Percentiles rank a stretch among this genome's conserved stretches.
Evolutionary conservation across 2,329 filamentous ascomycete genomes (phyloP).

Genomic region (Microdochium trichocladiopsis): DNA sequence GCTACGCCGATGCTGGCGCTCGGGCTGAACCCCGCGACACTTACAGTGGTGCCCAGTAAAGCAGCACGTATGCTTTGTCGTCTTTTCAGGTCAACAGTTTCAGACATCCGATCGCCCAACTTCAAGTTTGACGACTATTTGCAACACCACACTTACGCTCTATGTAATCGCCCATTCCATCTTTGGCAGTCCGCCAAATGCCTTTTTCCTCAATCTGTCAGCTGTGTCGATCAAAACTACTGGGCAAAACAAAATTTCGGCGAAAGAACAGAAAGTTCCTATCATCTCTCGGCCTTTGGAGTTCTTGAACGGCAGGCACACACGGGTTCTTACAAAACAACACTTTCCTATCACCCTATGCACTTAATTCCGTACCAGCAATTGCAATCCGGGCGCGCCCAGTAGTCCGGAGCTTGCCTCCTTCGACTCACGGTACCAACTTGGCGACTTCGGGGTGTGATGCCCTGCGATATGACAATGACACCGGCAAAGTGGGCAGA

Average conservation of each 20-base stretch:
- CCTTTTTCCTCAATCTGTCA: constrained; percentile 12
- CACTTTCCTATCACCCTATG: constrained; percentile 13
- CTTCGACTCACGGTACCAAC: no score
- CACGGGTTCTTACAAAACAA: constrained; percentile 23
- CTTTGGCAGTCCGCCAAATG: constrained; percentile 8
- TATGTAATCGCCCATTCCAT: neutral
- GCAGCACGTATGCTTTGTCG: neutral
- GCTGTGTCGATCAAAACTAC: constrained; percentile 10
- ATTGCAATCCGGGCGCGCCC: neutral
- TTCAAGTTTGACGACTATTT: constrained; percentile 9
- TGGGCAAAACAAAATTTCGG: constrained; percentile 17
- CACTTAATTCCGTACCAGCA: neutral
- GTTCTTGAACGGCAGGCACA: constrained; percentile 24
- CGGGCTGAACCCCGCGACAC: constrained; percentile 33
- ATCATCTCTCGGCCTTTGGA: constrained; percentile 13
- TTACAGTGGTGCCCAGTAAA: constrained; percentile 30
- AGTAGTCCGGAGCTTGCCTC: no score
- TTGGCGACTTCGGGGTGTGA: no score
- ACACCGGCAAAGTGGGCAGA: no score
- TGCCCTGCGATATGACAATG: no score
- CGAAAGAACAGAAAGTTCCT: constrained; percentile 19
- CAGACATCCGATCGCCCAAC: constrained; percentile 8
- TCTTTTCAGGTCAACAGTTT: neutral
- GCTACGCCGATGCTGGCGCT: constrained; percentile 33
- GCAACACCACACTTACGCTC: constrained; percentile 16